Evolutionary conservation across 768 basidiomycete genomes (phyloP).

Genomic region (Mycena polygramma): DNA sequence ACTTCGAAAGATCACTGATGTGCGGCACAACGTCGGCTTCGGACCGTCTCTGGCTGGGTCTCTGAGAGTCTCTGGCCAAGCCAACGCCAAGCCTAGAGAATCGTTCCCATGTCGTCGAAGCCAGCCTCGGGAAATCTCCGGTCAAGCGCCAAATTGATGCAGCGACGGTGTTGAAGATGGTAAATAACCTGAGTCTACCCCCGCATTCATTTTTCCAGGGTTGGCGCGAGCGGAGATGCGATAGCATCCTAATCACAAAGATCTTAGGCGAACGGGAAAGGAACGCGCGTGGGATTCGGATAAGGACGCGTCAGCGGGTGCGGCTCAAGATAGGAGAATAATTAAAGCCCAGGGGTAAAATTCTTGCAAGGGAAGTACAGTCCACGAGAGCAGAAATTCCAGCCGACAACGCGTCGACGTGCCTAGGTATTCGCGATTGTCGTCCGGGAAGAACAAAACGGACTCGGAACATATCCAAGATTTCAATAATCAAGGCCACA

Average conservation of each 20-base stretch:
- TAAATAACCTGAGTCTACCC: no score
- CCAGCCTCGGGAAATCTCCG: constrained; percentile 18
- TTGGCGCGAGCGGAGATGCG: not conserved
- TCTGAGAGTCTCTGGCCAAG: not conserved
- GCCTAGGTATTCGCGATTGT: not conserved
- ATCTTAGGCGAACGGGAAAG: not conserved
- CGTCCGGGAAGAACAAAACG: not conserved
- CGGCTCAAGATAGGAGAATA: not conserved
- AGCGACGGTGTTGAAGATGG: not conserved
- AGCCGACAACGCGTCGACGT: not conserved
- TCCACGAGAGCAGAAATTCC: not conserved
- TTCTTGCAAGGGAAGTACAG: not conserved
- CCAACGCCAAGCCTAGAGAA: not conserved
- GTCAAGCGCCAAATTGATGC: not conserved
- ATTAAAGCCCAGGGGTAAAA: not conserved
- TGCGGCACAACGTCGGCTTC: constrained; percentile 13
- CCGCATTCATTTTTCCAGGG: not conserved
- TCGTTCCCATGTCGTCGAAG: not conserved
- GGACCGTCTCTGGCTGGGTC: no score
- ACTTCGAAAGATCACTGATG: constrained; percentile 8
- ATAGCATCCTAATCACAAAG: not conserved
- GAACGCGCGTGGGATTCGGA: not conserved
- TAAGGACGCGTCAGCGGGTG: not conserved
- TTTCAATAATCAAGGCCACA: not conserved
- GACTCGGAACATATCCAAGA: not conserved